phyloP scores from a whole-genome alignment of 2,329 filamentous ascomycete genomes.

The Aureobasidium pullulans region DNA sequence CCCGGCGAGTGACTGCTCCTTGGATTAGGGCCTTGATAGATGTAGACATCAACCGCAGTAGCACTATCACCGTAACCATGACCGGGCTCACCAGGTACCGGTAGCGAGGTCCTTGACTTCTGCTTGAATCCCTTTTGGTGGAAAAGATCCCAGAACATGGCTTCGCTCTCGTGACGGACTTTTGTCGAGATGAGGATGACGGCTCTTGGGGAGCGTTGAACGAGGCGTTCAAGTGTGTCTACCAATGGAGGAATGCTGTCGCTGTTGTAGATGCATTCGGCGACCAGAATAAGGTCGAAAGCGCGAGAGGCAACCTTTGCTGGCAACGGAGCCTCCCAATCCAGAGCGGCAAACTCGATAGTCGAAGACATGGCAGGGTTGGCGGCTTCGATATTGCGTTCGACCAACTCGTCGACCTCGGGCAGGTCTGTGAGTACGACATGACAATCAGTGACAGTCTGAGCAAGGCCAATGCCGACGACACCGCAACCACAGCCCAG shows the following conservation, averaged over 20 bases:
- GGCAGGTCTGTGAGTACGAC: constrained; percentile 59
- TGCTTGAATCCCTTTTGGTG: constrained; percentile 25
- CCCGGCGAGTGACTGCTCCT: neutral
- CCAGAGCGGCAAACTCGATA: constrained; percentile 46
- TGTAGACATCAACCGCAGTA: constrained; percentile 28
- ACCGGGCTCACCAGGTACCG: constrained; percentile 27
- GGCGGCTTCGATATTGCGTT: constrained; percentile 45
- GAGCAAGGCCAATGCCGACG: constrained; percentile 57
- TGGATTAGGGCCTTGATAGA: constrained; percentile 23
- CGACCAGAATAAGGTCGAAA: constrained; percentile 56
- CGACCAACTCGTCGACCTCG: constrained; percentile 55
- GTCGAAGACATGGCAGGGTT: constrained; percentile 36
- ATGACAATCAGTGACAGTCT: constrained; percentile 43
- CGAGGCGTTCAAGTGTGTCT: constrained; percentile 45
- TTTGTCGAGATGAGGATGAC: constrained; percentile 58
- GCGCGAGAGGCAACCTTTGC: constrained; percentile 27
- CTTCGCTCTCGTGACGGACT: constrained; percentile 58
- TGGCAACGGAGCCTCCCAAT: constrained; percentile 55
- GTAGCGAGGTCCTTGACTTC: constrained; percentile 23
- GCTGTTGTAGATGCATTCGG: constrained; percentile 67
- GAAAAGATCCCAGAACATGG: constrained; percentile 58
- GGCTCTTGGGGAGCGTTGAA: constrained; percentile 41
- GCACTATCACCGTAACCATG: constrained; percentile 30
- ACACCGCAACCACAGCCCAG: constrained; percentile 63
- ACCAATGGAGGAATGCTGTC: constrained; percentile 60